phyloP scores from a whole-genome alignment of 352 stramenopile genomes.

The Saprolegnia diclina region DNA sequence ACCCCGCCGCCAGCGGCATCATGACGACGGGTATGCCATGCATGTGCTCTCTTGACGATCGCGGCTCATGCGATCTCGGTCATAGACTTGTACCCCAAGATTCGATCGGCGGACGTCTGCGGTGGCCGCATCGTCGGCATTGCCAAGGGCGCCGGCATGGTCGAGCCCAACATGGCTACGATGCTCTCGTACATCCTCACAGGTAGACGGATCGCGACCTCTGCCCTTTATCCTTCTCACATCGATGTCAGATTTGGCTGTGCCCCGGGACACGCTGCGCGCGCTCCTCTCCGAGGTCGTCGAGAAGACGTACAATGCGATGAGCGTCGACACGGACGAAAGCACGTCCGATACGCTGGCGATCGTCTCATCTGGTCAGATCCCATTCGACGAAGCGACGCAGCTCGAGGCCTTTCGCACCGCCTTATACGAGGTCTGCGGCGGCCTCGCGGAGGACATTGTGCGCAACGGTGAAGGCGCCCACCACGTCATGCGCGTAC shows the following conservation, averaged over 20 bases:
- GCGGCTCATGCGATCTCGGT: background rate
- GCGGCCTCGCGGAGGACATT: constrained; percentile 93
- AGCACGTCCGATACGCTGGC: constrained; percentile 97
- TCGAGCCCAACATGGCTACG: constrained; percentile 96
- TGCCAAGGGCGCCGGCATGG: constrained; percentile 98
- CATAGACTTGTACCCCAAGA: constrained; percentile 85
- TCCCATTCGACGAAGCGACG: constrained; percentile 70
- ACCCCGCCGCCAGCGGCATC: constrained; percentile 92
- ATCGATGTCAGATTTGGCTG: constrained; percentile 48
- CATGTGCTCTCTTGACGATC: background rate
- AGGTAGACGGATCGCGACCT: constrained; percentile 32
- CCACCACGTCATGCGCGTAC: constrained; percentile 92
- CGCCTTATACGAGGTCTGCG: constrained; percentile 89
- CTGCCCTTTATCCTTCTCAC: background rate
- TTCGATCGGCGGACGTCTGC: constrained; percentile 74
- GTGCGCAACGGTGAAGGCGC: constrained; percentile 98
- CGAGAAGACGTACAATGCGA: constrained; percentile 87
- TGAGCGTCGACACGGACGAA: constrained; percentile 97
- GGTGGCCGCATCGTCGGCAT: constrained; percentile 93
- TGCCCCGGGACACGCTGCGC: constrained; percentile 76
- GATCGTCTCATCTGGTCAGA: constrained; percentile 92
- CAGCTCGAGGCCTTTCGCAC: constrained; percentile 86
- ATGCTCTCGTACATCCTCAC: constrained; percentile 91
- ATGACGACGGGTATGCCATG: constrained; percentile 90
- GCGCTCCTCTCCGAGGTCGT: constrained; percentile 75